Conservation (phyloP, 805 yeast genomes). For the Ogataea ganodermae region DNA sequence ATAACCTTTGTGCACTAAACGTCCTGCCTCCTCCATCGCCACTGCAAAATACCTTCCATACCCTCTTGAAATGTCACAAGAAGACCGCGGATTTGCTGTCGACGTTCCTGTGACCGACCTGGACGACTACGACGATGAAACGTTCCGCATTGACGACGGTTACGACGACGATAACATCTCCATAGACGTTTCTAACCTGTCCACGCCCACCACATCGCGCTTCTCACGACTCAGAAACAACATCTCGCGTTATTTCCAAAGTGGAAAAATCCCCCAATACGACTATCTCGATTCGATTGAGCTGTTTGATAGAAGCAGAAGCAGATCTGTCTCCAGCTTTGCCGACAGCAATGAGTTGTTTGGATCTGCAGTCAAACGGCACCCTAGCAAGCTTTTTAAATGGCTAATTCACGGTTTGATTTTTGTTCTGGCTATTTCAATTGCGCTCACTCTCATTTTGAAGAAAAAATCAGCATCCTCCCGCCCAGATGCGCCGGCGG, state of each 20-base stretch:
- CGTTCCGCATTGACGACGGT: constrained; percentile 27
- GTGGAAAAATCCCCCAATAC: constrained; percentile 11
- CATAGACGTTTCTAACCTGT: constrained; percentile 12
- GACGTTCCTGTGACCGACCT: constrained; percentile 59
- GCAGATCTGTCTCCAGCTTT: constrained; percentile 25
- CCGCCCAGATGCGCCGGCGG: no score
- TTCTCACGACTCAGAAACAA: constrained; percentile 10
- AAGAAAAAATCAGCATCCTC: neutral
- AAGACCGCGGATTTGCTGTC: constrained; percentile 29
- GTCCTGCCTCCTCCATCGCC: no score
- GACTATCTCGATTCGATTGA: constrained; percentile 30
- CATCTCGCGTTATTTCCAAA: constrained; percentile 8
- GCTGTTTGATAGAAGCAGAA: constrained; percentile 26
- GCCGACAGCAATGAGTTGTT: constrained; percentile 21
- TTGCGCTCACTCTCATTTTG: neutral
- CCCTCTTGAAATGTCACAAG: neutral
- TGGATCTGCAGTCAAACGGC: neutral
- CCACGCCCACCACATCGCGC: constrained; percentile 7
- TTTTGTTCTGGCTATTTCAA: neutral
- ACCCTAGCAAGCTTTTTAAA: neutral
- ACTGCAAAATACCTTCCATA: no score
- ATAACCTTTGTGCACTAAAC: no score
- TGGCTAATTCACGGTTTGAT: neutral
- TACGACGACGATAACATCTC: constrained; percentile 21
- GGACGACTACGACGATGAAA: constrained; percentile 43